Evolutionary conservation across 352 stramenopile species (phyloP), one percentile per base, ranked within the genome.

Genomic region (Pythium diclinum): DNA sequence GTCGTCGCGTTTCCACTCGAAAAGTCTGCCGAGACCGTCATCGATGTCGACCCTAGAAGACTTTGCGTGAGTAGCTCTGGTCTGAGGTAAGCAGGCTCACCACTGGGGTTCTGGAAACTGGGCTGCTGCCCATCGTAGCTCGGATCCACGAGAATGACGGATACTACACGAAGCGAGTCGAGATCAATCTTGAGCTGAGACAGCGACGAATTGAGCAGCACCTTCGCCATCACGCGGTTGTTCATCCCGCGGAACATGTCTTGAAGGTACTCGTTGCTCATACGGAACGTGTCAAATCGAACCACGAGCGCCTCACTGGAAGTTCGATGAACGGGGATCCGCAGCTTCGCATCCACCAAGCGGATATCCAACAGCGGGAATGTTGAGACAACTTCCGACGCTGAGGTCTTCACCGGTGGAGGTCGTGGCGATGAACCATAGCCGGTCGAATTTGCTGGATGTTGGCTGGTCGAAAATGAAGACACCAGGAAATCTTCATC

Each of bases 181-280:
- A 91, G 67, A 58, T 86, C 72, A 6, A 95, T 61, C 61, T 88
- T 76, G 6, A 94, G 52, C 56, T 92, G 79, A 53, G 78, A 87
- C 34, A 95, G 63, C 17, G 83, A 92, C 10, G 85, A 86, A 59
- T 95, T 95, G 30, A 93, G 66, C n/a, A 95, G 63, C 56, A 95
- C 83, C 56, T 95, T 94, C 7, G 79, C 83, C 46, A 94, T 80
- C 19, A 91, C 85, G 3, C 76, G 82, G 62, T 94, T 91, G 28
- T 81, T 75, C 75, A 94, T 87, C 3, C 77, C 74, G 10, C 75
- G 52, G 52, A 91, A 88, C 34, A 74, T 87, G 17, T 78, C 77
- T 6, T 85, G 57, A 3, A 92, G 59, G 33, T 77, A 72, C 66
- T 91, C 82, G 60, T 95, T 95, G 1, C 69, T 87, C 36, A 86